These are phyloP conservation scores for Cutaneotrichosporon sp. DNA, from an alignment of 1,284 basidiomycete species.

Conservation along the genomic window DNA sequence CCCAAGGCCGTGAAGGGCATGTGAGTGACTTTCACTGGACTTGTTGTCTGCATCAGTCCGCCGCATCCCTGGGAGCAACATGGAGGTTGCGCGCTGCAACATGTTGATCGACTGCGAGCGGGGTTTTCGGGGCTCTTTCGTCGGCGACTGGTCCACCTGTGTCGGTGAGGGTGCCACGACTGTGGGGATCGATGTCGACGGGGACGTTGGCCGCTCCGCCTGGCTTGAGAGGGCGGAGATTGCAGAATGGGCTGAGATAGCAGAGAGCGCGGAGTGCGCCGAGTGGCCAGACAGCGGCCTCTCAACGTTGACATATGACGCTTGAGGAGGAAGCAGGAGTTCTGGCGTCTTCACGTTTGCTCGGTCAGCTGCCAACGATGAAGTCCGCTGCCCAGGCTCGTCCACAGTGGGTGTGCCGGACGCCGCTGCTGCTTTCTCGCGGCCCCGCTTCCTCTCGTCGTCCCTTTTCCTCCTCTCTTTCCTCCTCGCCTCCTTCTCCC, in stretches of 20 bases:
- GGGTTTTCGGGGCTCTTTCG: conserved; percentile 51
- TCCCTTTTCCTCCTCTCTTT: conserved; percentile 28
- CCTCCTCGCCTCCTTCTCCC: conserved; percentile 28
- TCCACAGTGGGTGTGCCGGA: background rate
- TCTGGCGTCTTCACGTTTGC: background rate
- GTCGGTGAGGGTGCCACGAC: conserved; percentile 1
- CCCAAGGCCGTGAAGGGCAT: background rate
- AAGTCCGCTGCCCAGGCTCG: background rate
- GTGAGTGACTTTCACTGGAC: background rate
- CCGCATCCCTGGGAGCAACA: conserved; percentile 52
- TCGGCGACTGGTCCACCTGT: conserved; percentile 17
- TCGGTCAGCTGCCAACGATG: background rate
- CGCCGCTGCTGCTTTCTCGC: background rate
- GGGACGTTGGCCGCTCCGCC: background rate
- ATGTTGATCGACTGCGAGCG: conserved; percentile 83
- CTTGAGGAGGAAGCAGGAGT: background rate
- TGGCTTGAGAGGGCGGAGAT: background rate
- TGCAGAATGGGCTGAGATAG: background rate
- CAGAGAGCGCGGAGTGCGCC: background rate
- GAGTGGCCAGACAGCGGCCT: background rate
- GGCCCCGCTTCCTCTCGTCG: conserved; percentile 9
- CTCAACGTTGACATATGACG: background rate
- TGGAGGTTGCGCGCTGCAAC: conserved; percentile 86
- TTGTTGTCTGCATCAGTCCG: conserved; percentile 18
- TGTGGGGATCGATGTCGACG: background rate